Conservation (phyloP, 345 rosid genomes). For the Lepidium sativum region DNA sequence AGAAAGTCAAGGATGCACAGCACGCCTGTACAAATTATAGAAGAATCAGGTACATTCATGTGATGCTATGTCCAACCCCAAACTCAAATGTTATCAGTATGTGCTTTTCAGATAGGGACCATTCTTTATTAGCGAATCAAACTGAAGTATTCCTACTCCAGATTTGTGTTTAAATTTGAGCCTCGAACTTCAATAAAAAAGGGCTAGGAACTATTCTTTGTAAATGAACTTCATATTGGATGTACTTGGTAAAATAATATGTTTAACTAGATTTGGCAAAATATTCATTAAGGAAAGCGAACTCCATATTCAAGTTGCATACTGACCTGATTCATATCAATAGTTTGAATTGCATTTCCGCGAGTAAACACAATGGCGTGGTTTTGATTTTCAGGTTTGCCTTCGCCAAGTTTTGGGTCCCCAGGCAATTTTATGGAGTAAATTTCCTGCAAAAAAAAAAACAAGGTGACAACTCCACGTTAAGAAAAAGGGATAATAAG, state of each 20-base stretch:
- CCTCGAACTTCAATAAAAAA: not conserved
- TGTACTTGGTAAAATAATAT: not conserved
- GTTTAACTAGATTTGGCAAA: not conserved
- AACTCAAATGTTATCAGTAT: constrained; percentile 3
- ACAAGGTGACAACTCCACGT: not conserved
- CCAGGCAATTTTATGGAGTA: constrained; percentile 93
- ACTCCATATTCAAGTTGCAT: not conserved
- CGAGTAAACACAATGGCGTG: constrained; percentile 95
- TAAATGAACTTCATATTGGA: not conserved
- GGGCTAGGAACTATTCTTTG: not conserved
- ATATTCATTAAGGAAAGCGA: not conserved
- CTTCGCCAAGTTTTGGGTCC: constrained; percentile 96
- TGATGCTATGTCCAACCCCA: constrained; percentile 4
- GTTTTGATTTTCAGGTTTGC: constrained; percentile 98
- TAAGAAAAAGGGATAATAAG: not conserved
- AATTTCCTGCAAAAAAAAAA: constrained; percentile 57
- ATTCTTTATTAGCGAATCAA: not conserved
- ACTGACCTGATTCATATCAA: constrained; percentile 96
- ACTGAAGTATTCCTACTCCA: not conserved
- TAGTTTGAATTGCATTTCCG: constrained; percentile 94
- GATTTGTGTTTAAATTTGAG: not conserved
- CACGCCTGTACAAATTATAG: constrained; percentile 3
- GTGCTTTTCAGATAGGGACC: not conserved
- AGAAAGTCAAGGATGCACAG: not conserved
- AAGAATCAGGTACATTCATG: constrained; percentile 7